Evolutionary conservation across 768 basidiomycete genomes (phyloP), one percentile per base, ranked within the genome.

Genomic region (Mycena filopes): DNA sequence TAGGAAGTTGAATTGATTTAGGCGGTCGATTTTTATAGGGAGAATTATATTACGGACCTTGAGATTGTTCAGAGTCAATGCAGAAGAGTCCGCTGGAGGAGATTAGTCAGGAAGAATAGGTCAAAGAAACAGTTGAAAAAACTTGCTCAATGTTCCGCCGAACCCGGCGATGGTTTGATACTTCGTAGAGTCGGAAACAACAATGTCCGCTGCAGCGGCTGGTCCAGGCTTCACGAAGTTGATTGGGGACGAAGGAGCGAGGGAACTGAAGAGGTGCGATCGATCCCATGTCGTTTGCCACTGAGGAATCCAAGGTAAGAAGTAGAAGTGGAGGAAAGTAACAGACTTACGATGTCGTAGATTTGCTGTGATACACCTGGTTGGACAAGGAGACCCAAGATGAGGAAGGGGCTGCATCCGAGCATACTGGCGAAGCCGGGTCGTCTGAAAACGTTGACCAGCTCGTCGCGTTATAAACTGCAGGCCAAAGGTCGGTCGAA

Each of bases 121-220:
- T 10, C 6, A 53, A 60, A 42, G 21, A 16, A 7, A 10, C 43
- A 20, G 28, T 68, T 26, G 21, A 76, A 36, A 29, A 76, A 36
- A 67, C 63, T 58, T 69, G 89, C 91, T 92, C 25, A 93, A 76
- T 0, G 87, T 71, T 12, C 83, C 89, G 0, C 91, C 91, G 68
- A 91, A 90, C 7, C 92, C 91, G 49, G 80, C 80, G 40, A 93
- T 86, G 0, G 82, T 75, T 76, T 92, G 92, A 73, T 84, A 87
- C 25, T 81, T 73, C 1, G 78, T 70, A 2, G 75, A 75, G 72
- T 91, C 90, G 46, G 86, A 73, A 11, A 94, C 76, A 43, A 82
- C 80, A 54, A 93, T 92, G 71, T 92, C 84, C 0, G 90, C 90
- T 45, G 79, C 81, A 2, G 83, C 89, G 36, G 81, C 82, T 6